Base-by-base conservation (phyloP, 768 basidiomycete species). In the Amanita exitialis region DNA sequence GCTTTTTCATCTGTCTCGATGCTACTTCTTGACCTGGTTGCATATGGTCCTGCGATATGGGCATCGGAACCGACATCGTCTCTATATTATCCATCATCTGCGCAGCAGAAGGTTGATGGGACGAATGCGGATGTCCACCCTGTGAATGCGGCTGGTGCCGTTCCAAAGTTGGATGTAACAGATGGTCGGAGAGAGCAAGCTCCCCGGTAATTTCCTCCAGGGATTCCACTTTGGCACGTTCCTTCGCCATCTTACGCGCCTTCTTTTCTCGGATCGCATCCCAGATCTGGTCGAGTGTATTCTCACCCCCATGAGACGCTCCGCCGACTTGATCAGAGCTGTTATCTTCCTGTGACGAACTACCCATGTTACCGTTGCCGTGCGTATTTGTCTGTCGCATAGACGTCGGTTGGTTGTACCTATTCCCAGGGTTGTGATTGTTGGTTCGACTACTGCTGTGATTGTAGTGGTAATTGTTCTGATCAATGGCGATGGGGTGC, bases 181-280 rank as follows among this genome's bases (percentile, higher is more conserved):
- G 64, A 35, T 59, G 63, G 8, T 72, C 69, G 25, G 61, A 50
- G 18, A 62, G 53, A 30, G 68, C 62, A 30, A 69, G 55, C 37
- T 73, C 70, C 44, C 69, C 65, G 25, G 60, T 63, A 9, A 63
- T 56, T 53, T 68, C 72, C 60, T 82, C 82, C 18, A 86, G 71
- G 18, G 83, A 86, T 62, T 79, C 77, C 41, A 86, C 80, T 63
- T 87, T 87, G 27, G 80, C 75, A 47, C 78, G 78, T 58, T 80
- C 75, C 57, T 79, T 79, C 38, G 80, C 82, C 73, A 86, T 81
- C 57, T 75, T 75, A 55, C 69, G 73, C 45, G 78, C 79, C 64
- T 86, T 87, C 64, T 76, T 71, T 62, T 76, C 74, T 41, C 83
- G 75, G 47, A 87, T 74, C 49, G 75, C 72, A 52, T 68, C 74